Evolutionary conservation across 805 yeast species (phyloP).

Genomic region (Spathaspora sp.): DNA sequence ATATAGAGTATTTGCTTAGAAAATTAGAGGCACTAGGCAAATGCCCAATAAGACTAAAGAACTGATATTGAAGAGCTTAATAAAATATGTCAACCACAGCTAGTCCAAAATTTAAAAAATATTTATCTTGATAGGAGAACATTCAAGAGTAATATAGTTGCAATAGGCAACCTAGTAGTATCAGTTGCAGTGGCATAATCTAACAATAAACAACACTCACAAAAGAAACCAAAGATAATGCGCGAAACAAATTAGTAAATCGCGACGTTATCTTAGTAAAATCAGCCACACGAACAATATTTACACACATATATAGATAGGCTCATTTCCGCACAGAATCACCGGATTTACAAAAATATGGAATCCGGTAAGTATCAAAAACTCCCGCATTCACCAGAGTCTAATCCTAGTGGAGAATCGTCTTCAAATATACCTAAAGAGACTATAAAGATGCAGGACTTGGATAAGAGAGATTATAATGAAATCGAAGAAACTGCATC

Average conservation of each 20-base stretch:
- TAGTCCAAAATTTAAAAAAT: no score
- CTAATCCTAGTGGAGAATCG: neutral
- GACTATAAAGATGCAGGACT: slow-evolving; percentile 7
- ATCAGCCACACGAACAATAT: neutral
- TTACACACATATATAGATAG: neutral
- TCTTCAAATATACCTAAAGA: neutral
- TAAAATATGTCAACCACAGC: no score
- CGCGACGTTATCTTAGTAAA: neutral
- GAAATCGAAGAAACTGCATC: slow-evolving; percentile 3
- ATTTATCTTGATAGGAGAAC: no score
- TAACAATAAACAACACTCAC: no score
- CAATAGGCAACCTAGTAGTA: no score
- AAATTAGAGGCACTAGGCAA: no score
- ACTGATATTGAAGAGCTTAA: no score
- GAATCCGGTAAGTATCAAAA: neutral
- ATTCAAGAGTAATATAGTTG: no score
- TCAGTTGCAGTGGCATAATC: no score
- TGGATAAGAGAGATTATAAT: slow-evolving; percentile 8
- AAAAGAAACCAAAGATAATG: no score
- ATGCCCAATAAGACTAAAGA: no score
- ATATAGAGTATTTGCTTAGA: no score
- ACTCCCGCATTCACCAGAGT: neutral
- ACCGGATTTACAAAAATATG: neutral
- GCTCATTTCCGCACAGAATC: neutral
- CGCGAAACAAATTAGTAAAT: neutral